Conservation (phyloP, 2,329 filamentous ascomycete species). For the Thielaviopsis cerberus region DNA sequence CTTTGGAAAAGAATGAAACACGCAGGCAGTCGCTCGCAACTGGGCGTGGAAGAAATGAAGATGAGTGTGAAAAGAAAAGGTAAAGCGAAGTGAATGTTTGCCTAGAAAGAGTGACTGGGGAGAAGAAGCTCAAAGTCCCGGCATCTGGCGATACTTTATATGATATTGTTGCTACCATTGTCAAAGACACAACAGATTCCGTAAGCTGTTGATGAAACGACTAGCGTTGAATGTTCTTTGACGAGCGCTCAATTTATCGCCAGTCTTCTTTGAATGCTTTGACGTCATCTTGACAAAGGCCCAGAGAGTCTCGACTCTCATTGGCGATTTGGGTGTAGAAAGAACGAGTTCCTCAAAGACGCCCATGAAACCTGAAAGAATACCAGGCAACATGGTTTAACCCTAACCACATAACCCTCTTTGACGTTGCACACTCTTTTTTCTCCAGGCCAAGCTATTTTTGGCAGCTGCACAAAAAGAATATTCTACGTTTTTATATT, state of each 20-base stretch:
- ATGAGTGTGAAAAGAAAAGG: not conserved
- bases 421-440: not conserved
- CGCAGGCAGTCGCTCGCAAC: not conserved
- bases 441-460: not conserved
- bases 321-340: too few relatives aligned
- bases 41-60: not conserved
- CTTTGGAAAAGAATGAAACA: not conserved
- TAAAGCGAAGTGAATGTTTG: not conserved
- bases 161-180: too few relatives aligned
- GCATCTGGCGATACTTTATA: not conserved
- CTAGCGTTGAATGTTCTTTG: not conserved
- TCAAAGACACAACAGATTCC: too few relatives aligned
- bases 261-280: too few relatives aligned
- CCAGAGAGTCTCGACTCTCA: too few relatives aligned
- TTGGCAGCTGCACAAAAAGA: too few relatives aligned
- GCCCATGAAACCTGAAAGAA: too few relatives aligned
- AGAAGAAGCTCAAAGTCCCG: not conserved
- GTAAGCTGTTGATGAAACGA: too few relatives aligned
- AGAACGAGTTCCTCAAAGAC: too few relatives aligned
- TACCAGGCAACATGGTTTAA: not conserved
- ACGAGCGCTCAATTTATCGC: too few relatives aligned
- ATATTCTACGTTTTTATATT: too few relatives aligned
- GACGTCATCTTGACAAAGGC: too few relatives aligned
- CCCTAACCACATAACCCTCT: not conserved
- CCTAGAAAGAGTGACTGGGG: not conserved